Evolutionary conservation across 345 rosid species (phyloP), one percentile per base, ranked within the genome.

Genomic region (Pistacia vera): DNA sequence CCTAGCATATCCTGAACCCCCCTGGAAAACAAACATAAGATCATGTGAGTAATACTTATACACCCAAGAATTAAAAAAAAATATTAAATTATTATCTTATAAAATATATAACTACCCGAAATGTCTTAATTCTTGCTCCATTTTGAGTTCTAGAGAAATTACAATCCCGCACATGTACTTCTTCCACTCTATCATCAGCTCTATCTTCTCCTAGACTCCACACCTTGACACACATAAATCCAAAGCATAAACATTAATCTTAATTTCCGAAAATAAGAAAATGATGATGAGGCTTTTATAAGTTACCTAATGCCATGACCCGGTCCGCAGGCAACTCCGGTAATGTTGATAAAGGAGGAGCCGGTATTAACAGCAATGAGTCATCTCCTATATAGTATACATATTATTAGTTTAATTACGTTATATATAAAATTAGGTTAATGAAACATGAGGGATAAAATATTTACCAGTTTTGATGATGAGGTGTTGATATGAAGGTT

Each of bases 111-210:
- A 17, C 48, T 64, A 89, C 95, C 85, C 79, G 86, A 74, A 77
- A 62, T 33, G 90, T 89, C 78, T 91, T 91, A 77, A 91, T 86
- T 80, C 93, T 86, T 4, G 88, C 92, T 57, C 93, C 92, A 65
- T 85, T 81, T 48, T 46, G 35, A 0, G 91, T 81, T 30, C 70
- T 60, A 25, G 66, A 67, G 76, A 88, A 91, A 25, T 66, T 86
- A 59, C 89, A 81, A 38, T 81, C 18, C 44, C n/a, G 77, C 16
- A 86, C 87, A 35, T 56, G 77, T n/a, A 91, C 78, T 2, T 76
- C 79, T 44, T 89, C 85, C 33, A 83, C 95, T 1, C 28, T 51
- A 1, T 84, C 82, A 7, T 66, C 0, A 1, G 54, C 55, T 59
- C 85, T 87, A 49, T 67, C 25, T 16, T 33, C 51, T 57, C 96